phyloP scores from a whole-genome alignment of 2,329 filamentous ascomycete genomes.

The Cylindrodendrum hubeiense region DNA sequence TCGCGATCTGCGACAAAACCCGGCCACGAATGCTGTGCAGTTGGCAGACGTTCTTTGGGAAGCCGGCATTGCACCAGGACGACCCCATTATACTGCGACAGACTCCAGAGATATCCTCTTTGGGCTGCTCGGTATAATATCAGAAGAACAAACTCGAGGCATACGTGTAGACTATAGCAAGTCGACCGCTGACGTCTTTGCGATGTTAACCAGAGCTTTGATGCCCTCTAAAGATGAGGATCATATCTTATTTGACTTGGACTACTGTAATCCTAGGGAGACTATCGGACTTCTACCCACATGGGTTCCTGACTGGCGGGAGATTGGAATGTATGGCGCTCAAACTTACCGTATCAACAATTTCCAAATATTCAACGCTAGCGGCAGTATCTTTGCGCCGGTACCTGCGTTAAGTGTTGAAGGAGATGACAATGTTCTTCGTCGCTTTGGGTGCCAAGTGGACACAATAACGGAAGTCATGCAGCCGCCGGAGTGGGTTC shows the following conservation, averaged over 20 bases:
- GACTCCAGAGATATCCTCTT: conserved; percentile 40
- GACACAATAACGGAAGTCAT: conserved; percentile 6
- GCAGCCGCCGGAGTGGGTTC: too few species aligned
- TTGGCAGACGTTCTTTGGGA: conserved; percentile 21
- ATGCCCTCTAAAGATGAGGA: conserved; percentile 6
- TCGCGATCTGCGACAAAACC: conserved; percentile 1
- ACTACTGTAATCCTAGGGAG: conserved; percentile 21
- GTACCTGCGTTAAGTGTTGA: neutral
- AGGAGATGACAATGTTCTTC: neutral
- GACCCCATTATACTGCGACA: conserved; percentile 31
- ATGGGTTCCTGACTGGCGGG: conserved; percentile 34
- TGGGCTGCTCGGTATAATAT: conserved; percentile 28
- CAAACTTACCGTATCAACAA: too few species aligned
- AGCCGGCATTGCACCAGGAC: neutral
- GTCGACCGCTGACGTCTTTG: conserved; percentile 16
- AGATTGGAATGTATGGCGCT: conserved; percentile 10
- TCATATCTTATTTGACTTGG: conserved; percentile 23
- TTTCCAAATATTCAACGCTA: neutral
- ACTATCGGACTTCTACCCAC: conserved; percentile 7
- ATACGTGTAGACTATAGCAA: conserved; percentile 21
- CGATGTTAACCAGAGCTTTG: conserved; percentile 16
- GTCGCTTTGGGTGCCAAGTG: conserved; percentile 3
- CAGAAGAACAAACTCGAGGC: conserved; percentile 9
- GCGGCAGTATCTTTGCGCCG: neutral
- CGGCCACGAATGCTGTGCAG: neutral